A percentile compares a stretch with the other conserved stretches of the same genome.
These are phyloP conservation scores for Phytophthora sojae DNA, from an alignment of 352 stramenopile species.

Conservation along the genomic window DNA sequence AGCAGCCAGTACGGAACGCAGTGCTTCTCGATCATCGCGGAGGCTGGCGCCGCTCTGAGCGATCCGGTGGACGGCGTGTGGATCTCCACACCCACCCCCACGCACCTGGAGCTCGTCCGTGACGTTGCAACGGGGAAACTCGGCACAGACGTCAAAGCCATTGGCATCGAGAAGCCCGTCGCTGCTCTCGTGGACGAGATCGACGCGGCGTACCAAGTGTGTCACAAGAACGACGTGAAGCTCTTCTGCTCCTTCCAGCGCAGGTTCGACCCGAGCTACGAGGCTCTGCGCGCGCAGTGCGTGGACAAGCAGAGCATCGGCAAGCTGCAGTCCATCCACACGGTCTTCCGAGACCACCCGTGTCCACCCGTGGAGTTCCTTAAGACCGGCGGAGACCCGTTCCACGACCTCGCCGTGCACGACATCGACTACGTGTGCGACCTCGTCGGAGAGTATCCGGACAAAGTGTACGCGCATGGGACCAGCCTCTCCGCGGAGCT, in stretches of 20 bases:
- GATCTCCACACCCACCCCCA: slow-evolving; percentile 80
- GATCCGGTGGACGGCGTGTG: slow-evolving; percentile 64
- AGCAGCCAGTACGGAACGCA: slow-evolving; percentile 54
- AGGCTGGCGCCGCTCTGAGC: slow-evolving; percentile 37
- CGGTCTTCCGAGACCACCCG: slow-evolving; percentile 92
- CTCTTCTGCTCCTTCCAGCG: slow-evolving; percentile 94
- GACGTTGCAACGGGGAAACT: slow-evolving; percentile 32
- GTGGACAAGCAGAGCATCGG: slow-evolving; percentile 65
- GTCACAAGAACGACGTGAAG: slow-evolving; percentile 55
- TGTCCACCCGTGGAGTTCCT: slow-evolving; percentile 90
- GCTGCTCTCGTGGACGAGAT: slow-evolving; percentile 64
- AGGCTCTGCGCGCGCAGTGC: slow-evolving; percentile 51
- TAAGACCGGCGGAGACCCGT: slow-evolving; percentile 88
- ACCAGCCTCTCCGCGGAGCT: slow-evolving; percentile 81
- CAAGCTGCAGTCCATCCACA: slow-evolving; percentile 81
- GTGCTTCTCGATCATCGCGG: slow-evolving; percentile 48
- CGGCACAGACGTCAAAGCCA: slow-evolving; percentile 41
- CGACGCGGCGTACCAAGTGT: slow-evolving; percentile 65
- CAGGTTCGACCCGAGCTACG: slow-evolving; percentile 92
- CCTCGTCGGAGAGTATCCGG: slow-evolving; percentile 77
- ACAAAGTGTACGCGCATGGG: slow-evolving; percentile 85
- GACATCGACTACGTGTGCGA: slow-evolving; percentile 93
- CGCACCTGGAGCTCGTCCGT: slow-evolving; percentile 64
- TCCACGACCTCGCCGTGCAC: slow-evolving; percentile 92
- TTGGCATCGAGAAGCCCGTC: slow-evolving; percentile 84